Evolutionary conservation across 2,329 filamentous ascomycete genomes (phyloP).

Genomic region (Calonectria pteridis): DNA sequence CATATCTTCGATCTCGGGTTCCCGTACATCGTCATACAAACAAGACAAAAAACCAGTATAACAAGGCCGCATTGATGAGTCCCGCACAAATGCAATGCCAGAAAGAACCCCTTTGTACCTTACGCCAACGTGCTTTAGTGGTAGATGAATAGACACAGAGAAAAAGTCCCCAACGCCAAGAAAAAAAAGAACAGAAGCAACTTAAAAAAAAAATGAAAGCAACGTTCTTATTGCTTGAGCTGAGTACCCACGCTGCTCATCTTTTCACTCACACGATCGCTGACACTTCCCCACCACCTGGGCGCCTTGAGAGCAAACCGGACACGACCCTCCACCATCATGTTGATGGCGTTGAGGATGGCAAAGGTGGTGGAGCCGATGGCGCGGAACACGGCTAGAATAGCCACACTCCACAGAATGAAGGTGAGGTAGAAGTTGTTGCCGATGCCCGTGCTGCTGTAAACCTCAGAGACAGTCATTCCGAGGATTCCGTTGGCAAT

Average conservation of each 20-base stretch:
- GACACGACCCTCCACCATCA: conserved; percentile 87
- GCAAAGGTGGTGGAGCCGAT: conserved; percentile 86
- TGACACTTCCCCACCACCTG: conserved; percentile 61
- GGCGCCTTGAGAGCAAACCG: conserved; percentile 68
- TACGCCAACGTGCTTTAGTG: neutral
- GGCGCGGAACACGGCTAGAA: conserved; percentile 88
- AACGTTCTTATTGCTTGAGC: conserved; percentile 49
- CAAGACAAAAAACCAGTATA: neutral
- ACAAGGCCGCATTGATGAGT: neutral
- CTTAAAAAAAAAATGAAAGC: neutral
- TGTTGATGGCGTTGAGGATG: conserved; percentile 85
- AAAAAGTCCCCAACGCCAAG: conserved; percentile 5
- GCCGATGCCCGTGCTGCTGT: conserved; percentile 77
- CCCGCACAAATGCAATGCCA: conserved; percentile 6
- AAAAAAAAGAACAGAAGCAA: conserved; percentile 26
- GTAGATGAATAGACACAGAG: neutral
- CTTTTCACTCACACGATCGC: conserved; percentile 60
- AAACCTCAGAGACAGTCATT: conserved; percentile 92
- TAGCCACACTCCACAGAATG: conserved; percentile 92
- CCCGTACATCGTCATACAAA: conserved; percentile 9
- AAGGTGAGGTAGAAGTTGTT: conserved; percentile 93
- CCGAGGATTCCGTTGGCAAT: conserved; percentile 90
- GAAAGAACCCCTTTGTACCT: conserved; percentile 2
- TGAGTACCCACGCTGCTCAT: conserved; percentile 64
- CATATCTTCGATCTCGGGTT: neutral